Conservation (phyloP, 768 basidiomycete species). For the Sporobolomyces pararoseus region DNA sequence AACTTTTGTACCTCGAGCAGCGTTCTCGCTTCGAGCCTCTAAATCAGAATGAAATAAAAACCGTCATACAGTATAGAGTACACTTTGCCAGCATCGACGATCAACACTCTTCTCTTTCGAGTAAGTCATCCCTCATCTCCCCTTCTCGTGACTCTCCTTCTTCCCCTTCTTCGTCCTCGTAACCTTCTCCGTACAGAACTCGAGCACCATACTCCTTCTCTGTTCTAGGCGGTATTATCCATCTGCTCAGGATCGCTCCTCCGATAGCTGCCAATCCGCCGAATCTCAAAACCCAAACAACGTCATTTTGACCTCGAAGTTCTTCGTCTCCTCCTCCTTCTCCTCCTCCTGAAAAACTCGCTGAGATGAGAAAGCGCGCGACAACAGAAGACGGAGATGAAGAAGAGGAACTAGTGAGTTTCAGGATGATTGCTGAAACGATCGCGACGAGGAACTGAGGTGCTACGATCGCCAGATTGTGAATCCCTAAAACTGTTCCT, state of each 20-base stretch:
- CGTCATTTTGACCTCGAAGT: constrained; percentile 43
- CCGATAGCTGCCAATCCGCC: constrained; percentile 52
- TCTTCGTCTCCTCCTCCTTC: constrained; percentile 24
- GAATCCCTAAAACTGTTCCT: constrained; percentile 48
- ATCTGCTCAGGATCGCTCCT: constrained; percentile 30
- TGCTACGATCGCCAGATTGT: constrained; percentile 53
- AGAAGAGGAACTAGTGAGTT: constrained; percentile 40
- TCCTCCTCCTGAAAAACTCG: background rate
- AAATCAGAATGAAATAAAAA: too few species aligned
- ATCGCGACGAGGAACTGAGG: constrained; percentile 54
- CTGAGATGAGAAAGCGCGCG: background rate
- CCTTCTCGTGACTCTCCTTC: background rate
- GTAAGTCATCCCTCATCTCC: too few species aligned
- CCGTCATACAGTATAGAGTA: too few species aligned
- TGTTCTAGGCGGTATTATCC: constrained; percentile 29
- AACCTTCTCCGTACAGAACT: constrained; percentile 11
- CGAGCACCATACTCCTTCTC: constrained; percentile 32
- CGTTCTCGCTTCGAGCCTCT: too few species aligned
- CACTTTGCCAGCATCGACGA: too few species aligned
- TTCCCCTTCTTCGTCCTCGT: constrained; percentile 14
- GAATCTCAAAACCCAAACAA: constrained; percentile 53
- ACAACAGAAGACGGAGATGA: background rate
- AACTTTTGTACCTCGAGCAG: too few species aligned
- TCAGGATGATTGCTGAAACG: constrained; percentile 52
- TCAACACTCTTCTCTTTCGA: too few species aligned